Evolutionary conservation across 1,284 basidiomycete genomes (phyloP).

Genomic region (Porphyrellus sp.): DNA sequence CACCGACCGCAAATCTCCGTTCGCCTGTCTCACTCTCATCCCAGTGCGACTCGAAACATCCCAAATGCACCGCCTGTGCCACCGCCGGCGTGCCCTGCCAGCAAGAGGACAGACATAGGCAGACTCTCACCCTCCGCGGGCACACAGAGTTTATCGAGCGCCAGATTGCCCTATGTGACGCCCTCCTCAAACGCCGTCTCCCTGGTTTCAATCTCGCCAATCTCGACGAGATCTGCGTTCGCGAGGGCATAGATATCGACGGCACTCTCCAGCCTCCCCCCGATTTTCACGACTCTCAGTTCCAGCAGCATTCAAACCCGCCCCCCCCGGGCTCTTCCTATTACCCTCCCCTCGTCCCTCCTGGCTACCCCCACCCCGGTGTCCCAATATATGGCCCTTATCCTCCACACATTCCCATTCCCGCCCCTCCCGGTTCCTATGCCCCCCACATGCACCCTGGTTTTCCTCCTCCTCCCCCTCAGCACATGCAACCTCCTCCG

Average conservation of each 20-base stretch:
- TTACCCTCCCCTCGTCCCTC: conserved; percentile 41
- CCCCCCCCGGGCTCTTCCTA: conserved; percentile 39
- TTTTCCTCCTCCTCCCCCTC: conserved; percentile 48
- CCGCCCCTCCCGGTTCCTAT: conserved; percentile 49
- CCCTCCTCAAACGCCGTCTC: conserved; percentile 67
- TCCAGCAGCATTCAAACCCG: conserved; percentile 29
- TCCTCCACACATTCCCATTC: conserved; percentile 46
- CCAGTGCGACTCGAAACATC: conserved; percentile 85
- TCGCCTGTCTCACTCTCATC: conserved; percentile 34
- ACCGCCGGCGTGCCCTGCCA: conserved; percentile 74
- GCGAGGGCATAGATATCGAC: conserved; percentile 65
- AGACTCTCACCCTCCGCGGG: conserved; percentile 76
- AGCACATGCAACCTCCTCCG: conserved; percentile 35
- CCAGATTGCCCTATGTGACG: conserved; percentile 69
- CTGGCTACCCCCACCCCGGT: conserved; percentile 44
- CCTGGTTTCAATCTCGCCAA: conserved; percentile 62
- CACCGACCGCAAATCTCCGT: conserved; percentile 79
- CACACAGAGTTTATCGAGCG: conserved; percentile 76
- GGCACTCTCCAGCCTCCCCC: conserved; percentile 20
- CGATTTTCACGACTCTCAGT: conserved; percentile 32
- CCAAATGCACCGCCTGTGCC: conserved; percentile 75
- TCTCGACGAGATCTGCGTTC: conserved; percentile 59
- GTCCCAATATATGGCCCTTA: conserved; percentile 45
- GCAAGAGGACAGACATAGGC: conserved; percentile 79
- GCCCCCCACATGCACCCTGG: conserved; percentile 51